These are phyloP conservation scores for Phytophthora meadii DNA, from an alignment of 352 stramenopile genomes.

Conservation along the genomic window DNA sequence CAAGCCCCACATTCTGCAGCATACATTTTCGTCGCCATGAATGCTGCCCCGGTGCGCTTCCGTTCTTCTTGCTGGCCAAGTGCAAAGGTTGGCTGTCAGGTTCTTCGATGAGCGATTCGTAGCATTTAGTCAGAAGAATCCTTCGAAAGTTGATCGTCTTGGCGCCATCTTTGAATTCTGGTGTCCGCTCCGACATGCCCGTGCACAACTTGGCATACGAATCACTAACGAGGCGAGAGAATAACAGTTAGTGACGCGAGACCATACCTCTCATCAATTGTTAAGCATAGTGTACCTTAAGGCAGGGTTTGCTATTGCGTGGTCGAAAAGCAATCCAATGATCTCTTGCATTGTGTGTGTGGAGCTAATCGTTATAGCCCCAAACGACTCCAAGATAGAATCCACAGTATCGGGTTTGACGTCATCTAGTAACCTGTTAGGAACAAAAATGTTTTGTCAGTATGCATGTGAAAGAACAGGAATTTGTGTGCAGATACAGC, in stretches of 20 bases:
- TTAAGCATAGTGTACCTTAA: constrained; percentile 48
- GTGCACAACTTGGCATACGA: constrained; percentile 69
- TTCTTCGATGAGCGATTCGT: constrained; percentile 83
- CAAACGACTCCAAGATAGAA: constrained; percentile 58
- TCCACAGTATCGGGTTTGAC: constrained; percentile 48
- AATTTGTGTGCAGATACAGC: constrained; percentile 10
- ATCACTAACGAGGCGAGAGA: constrained; percentile 38
- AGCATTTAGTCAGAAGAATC: constrained; percentile 81
- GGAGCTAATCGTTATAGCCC: constrained; percentile 72
- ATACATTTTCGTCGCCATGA: constrained; percentile 82
- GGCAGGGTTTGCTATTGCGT: constrained; percentile 65
- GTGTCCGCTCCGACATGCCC: constrained; percentile 68
- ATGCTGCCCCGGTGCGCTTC: constrained; percentile 40
- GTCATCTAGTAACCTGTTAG: constrained; percentile 62
- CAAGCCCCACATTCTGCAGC: constrained; percentile 74
- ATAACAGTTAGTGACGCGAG: constrained; percentile 1
- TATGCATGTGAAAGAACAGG: background rate
- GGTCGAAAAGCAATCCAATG: constrained; percentile 73
- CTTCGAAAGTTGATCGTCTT: constrained; percentile 87
- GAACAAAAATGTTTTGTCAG: background rate
- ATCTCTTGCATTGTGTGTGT: constrained; percentile 77
- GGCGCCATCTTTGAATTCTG: constrained; percentile 85
- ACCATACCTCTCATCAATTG: background rate
- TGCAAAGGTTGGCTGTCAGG: constrained; percentile 40
- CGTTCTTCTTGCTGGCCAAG: constrained; percentile 23